Evolutionary conservation across 2,329 filamentous ascomycete genomes (phyloP), one percentile per base, ranked within the genome.

Genomic region (Monosporascus cannonballus): DNA sequence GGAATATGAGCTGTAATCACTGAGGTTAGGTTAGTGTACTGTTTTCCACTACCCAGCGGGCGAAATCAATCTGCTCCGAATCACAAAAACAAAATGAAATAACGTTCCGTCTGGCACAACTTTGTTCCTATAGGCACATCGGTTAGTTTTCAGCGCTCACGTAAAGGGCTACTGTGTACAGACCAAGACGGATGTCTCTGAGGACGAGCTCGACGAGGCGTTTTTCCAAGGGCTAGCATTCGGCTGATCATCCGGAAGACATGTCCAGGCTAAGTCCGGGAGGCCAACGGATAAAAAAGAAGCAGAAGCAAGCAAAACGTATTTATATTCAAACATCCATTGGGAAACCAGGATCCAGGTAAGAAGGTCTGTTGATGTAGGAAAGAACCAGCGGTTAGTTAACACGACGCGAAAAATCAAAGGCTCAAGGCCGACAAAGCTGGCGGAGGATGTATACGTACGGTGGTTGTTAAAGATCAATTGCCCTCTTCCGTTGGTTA

Each of bases 1-100:
- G 55, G 74, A 71, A 64, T 74, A 69, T 62, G 65, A 78, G 73
- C 79, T 83, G 69, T 77, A 80, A 57, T 81, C 76, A 76, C 78
- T 81, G 73, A 63, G 66, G 63, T 67, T 57, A 64, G 71, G 78
- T 83, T 77, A 83, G 79, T 83, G 71, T 77, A 66, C 73, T 75
- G 71, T 79, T 72, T 72, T 71, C 73, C 72, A 76, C 71, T 71
- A 64, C 60, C 64, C 55, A 60, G 51, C 51, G 47, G 42, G 42
- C 52, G 24, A 62, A 50, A 64, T 57, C 56, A 59, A 64, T 58
- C 57, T 60, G 56, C 56, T 59, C 63, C 65, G 61, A 57, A 65
- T 66, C 59, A 54, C 57, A 62, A 63, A 61, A 61, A 61, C 61
- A 61, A 64, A 67, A 68, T 55, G 63, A 67, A 63, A 65, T 56